Evolutionary conservation across 2,329 filamentous ascomycete species (phyloP).

Genomic region (Diaporthe nobilis): DNA sequence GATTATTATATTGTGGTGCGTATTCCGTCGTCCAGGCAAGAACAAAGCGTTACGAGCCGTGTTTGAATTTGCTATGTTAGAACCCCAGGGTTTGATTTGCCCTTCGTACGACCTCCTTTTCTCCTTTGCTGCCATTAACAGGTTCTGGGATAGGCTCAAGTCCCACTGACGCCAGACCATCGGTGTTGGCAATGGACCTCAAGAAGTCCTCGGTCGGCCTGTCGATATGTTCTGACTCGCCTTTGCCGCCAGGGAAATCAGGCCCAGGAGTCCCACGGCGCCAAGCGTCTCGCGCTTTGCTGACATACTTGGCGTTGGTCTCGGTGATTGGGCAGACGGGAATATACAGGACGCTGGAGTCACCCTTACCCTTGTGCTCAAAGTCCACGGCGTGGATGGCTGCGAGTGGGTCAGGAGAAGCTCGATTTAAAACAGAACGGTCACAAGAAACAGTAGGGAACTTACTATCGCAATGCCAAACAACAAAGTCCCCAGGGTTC

Average conservation of each 20-base stretch:
- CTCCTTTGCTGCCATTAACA: constrained; percentile 21
- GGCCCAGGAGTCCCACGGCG: constrained; percentile 75
- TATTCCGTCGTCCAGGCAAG: not conserved
- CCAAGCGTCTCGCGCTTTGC: constrained; percentile 79
- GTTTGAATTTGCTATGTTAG: not conserved
- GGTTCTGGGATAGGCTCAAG: constrained; percentile 34
- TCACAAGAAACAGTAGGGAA: not conserved
- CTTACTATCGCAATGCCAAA: constrained; percentile 82
- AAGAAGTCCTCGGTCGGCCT: constrained; percentile 51
- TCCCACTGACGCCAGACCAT: constrained; percentile 35
- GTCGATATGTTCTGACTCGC: constrained; percentile 70
- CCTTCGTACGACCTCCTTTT: constrained; percentile 33
- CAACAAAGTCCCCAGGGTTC: constrained; percentile 81
- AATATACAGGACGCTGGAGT: constrained; percentile 91
- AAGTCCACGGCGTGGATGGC: constrained; percentile 87
- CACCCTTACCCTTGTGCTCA: constrained; percentile 77
- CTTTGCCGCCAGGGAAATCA: constrained; percentile 80
- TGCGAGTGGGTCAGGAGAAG: constrained; percentile 7
- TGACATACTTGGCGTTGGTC: constrained; percentile 79
- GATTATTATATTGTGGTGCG: not conserved
- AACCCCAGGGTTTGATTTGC: constrained; percentile 38
- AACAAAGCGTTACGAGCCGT: not conserved
- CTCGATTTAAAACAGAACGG: not conserved
- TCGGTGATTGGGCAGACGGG: constrained; percentile 87
- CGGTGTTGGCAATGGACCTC: constrained; percentile 14